A percentile compares a stretch with the other conserved stretches of the same genome.
phyloP scores from a whole-genome alignment of 345 rosid species.

The Barbarea vulgaris region DNA sequence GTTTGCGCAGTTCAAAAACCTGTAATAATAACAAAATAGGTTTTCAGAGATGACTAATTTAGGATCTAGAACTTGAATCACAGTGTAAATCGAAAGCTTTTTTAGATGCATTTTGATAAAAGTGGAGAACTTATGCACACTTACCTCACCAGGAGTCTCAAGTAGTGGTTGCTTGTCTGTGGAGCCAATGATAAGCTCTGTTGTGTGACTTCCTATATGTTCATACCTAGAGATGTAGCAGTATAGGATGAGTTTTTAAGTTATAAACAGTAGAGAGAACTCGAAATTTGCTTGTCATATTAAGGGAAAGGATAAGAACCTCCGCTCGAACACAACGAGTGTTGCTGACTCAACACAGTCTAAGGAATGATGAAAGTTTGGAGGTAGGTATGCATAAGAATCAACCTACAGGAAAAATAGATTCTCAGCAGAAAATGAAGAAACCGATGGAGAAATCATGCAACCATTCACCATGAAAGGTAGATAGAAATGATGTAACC shows the following conservation, averaged over 20 bases:
- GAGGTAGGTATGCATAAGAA: conserved; percentile 86
- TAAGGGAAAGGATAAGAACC: conserved; percentile 45
- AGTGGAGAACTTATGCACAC: conserved; percentile 16
- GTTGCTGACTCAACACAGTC: conserved; percentile 62
- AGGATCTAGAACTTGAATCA: not conserved
- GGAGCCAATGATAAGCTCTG: conserved; percentile 71
- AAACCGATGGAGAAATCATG: not conserved
- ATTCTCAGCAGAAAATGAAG: conserved; percentile 2
- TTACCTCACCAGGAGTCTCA: conserved; percentile 91
- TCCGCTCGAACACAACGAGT: conserved; percentile 67
- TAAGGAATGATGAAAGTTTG: conserved; percentile 64
- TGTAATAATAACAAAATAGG: conserved; percentile 30
- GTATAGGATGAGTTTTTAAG: not conserved
- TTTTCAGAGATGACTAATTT: not conserved
- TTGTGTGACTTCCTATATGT: conserved; percentile 48
- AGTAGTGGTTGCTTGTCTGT: conserved; percentile 87
- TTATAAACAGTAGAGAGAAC: not conserved
- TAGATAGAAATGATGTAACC: not conserved
- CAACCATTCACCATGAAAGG: conserved; percentile 13
- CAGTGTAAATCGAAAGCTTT: not conserved
- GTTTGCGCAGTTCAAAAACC: conserved; percentile 91
- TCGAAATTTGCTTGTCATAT: not conserved
- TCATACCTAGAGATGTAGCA: conserved; percentile 53
- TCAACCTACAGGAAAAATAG: conserved; percentile 61
- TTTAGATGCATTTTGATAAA: conserved; percentile 8